Conservation (phyloP, 768 basidiomycete genomes). For the Suillus americanus region DNA sequence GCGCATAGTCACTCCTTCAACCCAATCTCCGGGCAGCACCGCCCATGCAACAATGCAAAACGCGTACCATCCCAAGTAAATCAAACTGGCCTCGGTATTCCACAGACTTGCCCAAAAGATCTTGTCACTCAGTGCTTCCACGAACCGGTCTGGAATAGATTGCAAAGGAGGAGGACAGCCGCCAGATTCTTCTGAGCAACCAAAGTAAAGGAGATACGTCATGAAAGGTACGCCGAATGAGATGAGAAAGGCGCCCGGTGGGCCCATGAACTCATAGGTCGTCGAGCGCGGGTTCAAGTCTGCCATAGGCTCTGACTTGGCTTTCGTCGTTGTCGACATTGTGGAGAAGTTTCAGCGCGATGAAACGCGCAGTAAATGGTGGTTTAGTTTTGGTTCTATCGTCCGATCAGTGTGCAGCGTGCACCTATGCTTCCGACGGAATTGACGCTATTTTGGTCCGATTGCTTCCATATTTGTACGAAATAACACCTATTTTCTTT, state of each 20-base stretch:
- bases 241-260: conserved; percentile 72
- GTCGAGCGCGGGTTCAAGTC: conserved; percentile 68
- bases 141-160: conserved; percentile 42
- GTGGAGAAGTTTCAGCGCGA: conserved; percentile 1
- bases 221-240: conserved; percentile 68
- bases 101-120: conserved; percentile 77
- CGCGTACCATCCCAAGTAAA: conserved; percentile 90
- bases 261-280: conserved; percentile 81
- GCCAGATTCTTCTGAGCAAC: conserved; percentile 68
- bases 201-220: conserved; percentile 75
- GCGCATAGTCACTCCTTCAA: conserved; percentile 70
- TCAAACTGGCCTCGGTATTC: conserved; percentile 73
- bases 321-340: conserved; percentile 18
- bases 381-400: background rate
- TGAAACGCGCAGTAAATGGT: background rate
- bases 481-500: background rate
- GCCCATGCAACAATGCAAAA: conserved; percentile 83
- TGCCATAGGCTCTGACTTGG: conserved; percentile 9
- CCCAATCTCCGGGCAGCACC: conserved; percentile 70
- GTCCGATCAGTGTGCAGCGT: background rate
- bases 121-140: conserved; percentile 44
- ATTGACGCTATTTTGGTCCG: background rate
- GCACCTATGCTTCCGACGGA: background rate
- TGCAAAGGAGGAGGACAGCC: conserved; percentile 62
- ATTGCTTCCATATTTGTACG: conserved; percentile 1